Evolutionary conservation across 345 rosid genomes (phyloP).

Genomic region (Aquilaria yunnanensis): DNA sequence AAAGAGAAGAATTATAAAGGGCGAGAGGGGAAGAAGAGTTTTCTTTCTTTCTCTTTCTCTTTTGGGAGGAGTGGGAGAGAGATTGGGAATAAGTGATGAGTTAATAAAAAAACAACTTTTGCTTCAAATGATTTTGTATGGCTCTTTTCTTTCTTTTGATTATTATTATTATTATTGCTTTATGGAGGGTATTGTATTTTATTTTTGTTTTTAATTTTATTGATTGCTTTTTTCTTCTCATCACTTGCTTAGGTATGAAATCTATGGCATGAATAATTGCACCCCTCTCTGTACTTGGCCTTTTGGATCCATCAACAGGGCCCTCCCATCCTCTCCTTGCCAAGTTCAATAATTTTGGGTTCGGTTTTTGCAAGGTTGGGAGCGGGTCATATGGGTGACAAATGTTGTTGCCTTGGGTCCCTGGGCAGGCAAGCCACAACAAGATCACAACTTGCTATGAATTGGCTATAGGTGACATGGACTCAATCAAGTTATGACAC

Average conservation of each 20-base stretch:
- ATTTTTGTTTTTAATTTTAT: constrained; percentile 10
- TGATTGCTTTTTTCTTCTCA: constrained; percentile 14
- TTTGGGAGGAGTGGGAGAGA: constrained; percentile 3
- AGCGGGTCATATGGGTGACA: constrained; percentile 21
- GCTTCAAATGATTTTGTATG: constrained; percentile 11
- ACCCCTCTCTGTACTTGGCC: constrained; percentile 51
- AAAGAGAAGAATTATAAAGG: constrained; percentile 14
- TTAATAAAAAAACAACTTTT: constrained; percentile 9
- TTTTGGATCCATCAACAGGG: constrained; percentile 70
- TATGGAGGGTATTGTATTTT: not conserved
- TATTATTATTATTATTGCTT: constrained; percentile 16
- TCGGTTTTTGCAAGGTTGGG: constrained; percentile 20
- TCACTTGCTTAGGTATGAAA: constrained; percentile 46
- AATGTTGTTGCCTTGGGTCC: constrained; percentile 39
- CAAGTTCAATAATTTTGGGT: constrained; percentile 26
- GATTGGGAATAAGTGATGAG: constrained; percentile 26
- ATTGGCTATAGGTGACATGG: constrained; percentile 16
- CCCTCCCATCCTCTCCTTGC: constrained; percentile 29
- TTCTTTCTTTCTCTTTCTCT: constrained; percentile 15
- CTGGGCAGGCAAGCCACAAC: constrained; percentile 27
- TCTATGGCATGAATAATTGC: constrained; percentile 83
- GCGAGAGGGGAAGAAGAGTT: constrained; percentile 8
- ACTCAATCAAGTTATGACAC: constrained; percentile 20
- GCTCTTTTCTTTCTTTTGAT: not conserved
- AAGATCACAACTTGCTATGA: constrained; percentile 12